Conservation (phyloP, 371 early-diverging fungal genomes). For the Lichtheimia hyalospora region DNA sequence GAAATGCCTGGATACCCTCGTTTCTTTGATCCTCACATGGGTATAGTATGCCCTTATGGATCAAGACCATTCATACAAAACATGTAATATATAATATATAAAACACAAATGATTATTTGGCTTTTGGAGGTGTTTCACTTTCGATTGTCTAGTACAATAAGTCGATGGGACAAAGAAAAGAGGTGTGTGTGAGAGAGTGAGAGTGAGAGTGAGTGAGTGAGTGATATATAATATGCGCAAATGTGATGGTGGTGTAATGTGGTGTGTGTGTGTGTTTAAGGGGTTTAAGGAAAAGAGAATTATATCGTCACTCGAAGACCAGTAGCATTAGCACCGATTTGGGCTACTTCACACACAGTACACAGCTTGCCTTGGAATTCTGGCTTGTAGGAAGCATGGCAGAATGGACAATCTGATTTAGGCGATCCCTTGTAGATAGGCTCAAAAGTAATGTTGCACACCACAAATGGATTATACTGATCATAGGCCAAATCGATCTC, state of each 20-base stretch:
- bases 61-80: neutral
- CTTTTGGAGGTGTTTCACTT: no score
- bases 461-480: constrained; percentile 88
- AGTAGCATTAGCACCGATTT: constrained; percentile 56
- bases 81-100: neutral
- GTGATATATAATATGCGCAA: neutral
- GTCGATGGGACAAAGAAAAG: constrained; percentile 4
- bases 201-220: neutral
- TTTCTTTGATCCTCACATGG: constrained; percentile 23
- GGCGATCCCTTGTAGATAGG: constrained; percentile 89
- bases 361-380: constrained; percentile 79
- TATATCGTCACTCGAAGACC: constrained; percentile 45
- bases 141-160: neutral
- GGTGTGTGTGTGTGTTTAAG: neutral
- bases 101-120: no score
- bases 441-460: constrained; percentile 77
- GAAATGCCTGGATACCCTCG: constrained; percentile 33
- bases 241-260: neutral
- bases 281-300: neutral
- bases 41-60: constrained; percentile 29
- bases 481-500: constrained; percentile 86
- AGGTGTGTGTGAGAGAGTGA: neutral
- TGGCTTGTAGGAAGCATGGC: constrained; percentile 84
- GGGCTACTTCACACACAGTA: constrained; percentile 80
- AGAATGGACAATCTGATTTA: constrained; percentile 80